Evolutionary conservation across 2,329 filamentous ascomycete genomes (phyloP).

Genomic region (Paecilomyces variotii): DNA sequence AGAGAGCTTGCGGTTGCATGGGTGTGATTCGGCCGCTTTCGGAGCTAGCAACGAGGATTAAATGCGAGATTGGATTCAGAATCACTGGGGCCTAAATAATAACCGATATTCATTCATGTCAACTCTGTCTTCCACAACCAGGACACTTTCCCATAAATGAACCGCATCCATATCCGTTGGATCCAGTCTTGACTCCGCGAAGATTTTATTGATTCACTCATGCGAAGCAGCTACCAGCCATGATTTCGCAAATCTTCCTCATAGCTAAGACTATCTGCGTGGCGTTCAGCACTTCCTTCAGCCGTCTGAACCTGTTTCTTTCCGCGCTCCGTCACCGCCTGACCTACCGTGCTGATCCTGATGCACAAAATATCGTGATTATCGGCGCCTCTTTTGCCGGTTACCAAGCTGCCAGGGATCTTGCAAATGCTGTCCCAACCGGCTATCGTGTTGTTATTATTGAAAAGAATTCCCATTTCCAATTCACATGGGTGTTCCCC

Average conservation of each 20-base stretch:
- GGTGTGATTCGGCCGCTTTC: not conserved
- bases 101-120: not conserved
- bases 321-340: not conserved
- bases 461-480: slow-evolving; percentile 54
- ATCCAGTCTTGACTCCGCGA: not conserved
- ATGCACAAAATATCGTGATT: slow-evolving; percentile 43
- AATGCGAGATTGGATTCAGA: not conserved
- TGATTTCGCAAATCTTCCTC: not conserved
- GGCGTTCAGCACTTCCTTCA: not conserved
- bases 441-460: slow-evolving; percentile 48
- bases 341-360: not conserved
- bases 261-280: not conserved
- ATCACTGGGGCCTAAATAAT: not conserved
- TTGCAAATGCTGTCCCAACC: slow-evolving; percentile 43
- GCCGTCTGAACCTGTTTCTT: not conserved
- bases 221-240: not conserved
- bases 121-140: not conserved
- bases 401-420: slow-evolving; percentile 40
- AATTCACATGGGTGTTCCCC: slow-evolving; percentile 54
- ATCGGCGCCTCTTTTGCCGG: slow-evolving; percentile 54
- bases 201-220: not conserved
- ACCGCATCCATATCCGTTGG: not conserved
- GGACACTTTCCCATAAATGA: not conserved
- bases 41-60: not conserved
- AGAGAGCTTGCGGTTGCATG: not conserved